A percentile compares a stretch with the other conserved stretches of the same genome.
Conservation (phyloP, 2,329 filamentous ascomycete species). For the Colletotrichum tanaceti region DNA sequence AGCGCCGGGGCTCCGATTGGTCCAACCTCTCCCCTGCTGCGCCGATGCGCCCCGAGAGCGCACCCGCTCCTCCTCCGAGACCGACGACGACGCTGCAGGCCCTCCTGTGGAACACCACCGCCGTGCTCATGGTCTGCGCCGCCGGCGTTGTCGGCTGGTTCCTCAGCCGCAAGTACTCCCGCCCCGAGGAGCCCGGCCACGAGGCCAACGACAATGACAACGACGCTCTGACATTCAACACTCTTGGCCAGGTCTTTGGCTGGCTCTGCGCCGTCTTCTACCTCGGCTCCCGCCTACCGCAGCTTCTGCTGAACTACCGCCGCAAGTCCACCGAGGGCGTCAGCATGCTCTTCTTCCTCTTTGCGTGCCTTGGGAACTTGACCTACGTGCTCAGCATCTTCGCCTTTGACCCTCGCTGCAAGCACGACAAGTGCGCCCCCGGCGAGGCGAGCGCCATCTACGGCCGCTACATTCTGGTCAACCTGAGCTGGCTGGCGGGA, state of each 20-base stretch:
- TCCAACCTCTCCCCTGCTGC: slow-evolving; percentile 82
- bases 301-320: slow-evolving; percentile 90
- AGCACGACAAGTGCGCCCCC: slow-evolving; percentile 63
- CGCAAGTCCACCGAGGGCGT: slow-evolving; percentile 95
- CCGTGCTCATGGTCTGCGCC: slow-evolving; percentile 83
- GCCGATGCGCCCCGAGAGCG: slow-evolving; percentile 70
- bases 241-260: slow-evolving; percentile 89
- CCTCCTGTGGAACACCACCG: slow-evolving; percentile 77
- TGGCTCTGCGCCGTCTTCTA: slow-evolving; percentile 93
- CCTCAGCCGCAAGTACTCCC: slow-evolving; percentile 66
- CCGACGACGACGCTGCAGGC: slow-evolving; percentile 66
- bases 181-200: slow-evolving; percentile 52
- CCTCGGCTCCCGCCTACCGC: slow-evolving; percentile 88
- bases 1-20: slow-evolving; percentile 67
- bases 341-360: slow-evolving; percentile 94
- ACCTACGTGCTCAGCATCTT: slow-evolving; percentile 94
- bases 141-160: slow-evolving; percentile 91
- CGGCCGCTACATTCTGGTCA: slow-evolving; percentile 85
- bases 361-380: slow-evolving; percentile 94
- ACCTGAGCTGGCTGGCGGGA: slow-evolving; percentile 89
- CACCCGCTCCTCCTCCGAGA: slow-evolving; percentile 57
- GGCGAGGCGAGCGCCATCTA: slow-evolving; percentile 78
- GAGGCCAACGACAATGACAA: slow-evolving; percentile 57
- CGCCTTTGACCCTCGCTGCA: slow-evolving; percentile 83
- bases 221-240: slow-evolving; percentile 73